Percentiles rank a stretch among this genome's conserved stretches.
Evolutionary conservation across 1,139 yeast species (phyloP).

Genomic region (Starmera stellimalicola): DNA sequence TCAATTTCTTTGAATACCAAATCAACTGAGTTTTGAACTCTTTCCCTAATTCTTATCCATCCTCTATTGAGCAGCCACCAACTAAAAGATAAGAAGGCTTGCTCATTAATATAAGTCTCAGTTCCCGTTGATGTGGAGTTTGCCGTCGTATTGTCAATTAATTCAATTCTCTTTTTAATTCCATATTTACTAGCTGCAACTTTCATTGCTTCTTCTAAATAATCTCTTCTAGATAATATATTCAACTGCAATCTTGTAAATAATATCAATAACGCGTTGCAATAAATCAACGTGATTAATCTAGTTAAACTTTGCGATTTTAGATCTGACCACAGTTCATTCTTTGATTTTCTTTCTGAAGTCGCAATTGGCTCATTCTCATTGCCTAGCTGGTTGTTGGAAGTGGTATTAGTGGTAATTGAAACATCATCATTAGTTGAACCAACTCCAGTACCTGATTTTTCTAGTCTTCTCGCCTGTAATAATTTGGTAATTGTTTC

Average conservation of each 20-base stretch:
- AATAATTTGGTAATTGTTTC: constrained; percentile 67
- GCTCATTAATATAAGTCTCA: constrained; percentile 51
- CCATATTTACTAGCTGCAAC: constrained; percentile 40
- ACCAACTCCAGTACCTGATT: constrained; percentile 8
- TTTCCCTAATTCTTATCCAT: constrained; percentile 49
- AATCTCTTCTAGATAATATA: constrained; percentile 78
- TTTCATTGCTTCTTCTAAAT: constrained; percentile 67
- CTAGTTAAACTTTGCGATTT: constrained; percentile 70
- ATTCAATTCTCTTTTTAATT: constrained; percentile 10
- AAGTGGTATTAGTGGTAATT: constrained; percentile 5
- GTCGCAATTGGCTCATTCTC: constrained; percentile 14
- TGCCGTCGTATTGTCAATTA: constrained; percentile 4
- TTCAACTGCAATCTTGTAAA: constrained; percentile 81
- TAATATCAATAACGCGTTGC: constrained; percentile 59
- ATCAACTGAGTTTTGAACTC: constrained; percentile 49
- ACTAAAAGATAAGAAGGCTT: constrained; percentile 75
- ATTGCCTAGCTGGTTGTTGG: background rate
- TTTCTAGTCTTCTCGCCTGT: constrained; percentile 45
- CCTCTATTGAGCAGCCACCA: constrained; percentile 96
- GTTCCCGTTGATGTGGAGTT: constrained; percentile 8
- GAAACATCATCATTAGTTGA: constrained; percentile 10
- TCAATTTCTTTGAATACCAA: constrained; percentile 53
- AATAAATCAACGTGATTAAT: constrained; percentile 60
- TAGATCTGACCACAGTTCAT: constrained; percentile 79
- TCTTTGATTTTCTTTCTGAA: constrained; percentile 43